Percentiles rank a stretch among this genome's conserved stretches.
Conservation (phyloP, 2,329 filamentous ascomycete species). For the Aurifilum marmelostoma region DNA sequence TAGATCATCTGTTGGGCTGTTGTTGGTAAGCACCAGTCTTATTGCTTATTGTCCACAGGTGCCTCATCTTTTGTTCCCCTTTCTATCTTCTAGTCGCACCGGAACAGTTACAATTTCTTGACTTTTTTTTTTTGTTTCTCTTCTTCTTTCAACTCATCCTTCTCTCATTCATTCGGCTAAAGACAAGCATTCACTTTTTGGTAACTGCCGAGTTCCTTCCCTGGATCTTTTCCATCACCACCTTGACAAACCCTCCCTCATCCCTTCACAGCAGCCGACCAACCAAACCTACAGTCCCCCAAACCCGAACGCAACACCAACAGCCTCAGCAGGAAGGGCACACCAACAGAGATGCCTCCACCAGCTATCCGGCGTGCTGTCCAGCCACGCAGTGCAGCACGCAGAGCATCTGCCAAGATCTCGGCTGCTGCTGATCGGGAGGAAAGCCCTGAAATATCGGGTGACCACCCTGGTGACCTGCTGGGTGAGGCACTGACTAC, state of each 20-base stretch:
- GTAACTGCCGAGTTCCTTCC: background rate
- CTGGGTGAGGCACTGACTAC: constrained; percentile 52
- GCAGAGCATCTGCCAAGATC: constrained; percentile 20
- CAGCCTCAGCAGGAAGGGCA: background rate
- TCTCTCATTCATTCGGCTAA: background rate
- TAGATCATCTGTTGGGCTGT: background rate
- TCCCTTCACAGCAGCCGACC: background rate
- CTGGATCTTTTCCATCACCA: background rate
- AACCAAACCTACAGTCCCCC: background rate
- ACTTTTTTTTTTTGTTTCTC: background rate
- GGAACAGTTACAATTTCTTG: background rate
- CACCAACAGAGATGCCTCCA: background rate
- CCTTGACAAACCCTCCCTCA: background rate
- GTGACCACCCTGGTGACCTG: constrained; percentile 41
- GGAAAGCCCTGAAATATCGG: constrained; percentile 35
- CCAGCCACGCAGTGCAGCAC: constrained; percentile 19
- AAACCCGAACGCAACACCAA: background rate
- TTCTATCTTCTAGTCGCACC: background rate
- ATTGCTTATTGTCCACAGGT: background rate
- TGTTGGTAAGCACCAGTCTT: background rate
- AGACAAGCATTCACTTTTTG: background rate
- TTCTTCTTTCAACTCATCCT: no score
- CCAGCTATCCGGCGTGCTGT: background rate
- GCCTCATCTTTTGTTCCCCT: background rate
- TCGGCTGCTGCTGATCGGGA: constrained; percentile 27